Conservation (phyloP, 2,329 filamentous ascomycete species). For the Aplosporella prunicola region DNA sequence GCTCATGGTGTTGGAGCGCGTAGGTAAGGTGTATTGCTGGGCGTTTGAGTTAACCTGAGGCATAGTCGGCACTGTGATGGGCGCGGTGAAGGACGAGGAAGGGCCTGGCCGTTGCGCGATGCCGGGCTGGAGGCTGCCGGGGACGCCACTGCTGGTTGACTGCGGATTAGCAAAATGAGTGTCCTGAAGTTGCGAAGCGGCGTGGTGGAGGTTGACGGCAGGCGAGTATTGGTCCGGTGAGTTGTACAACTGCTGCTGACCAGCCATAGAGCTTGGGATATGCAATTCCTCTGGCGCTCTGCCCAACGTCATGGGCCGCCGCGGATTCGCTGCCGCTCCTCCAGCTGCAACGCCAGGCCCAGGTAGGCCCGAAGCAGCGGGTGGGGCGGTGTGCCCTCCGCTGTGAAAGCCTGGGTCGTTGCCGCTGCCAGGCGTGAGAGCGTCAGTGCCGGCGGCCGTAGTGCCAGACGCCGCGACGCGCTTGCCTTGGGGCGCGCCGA, state of each 20-base stretch:
- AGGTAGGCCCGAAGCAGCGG: conserved; percentile 16
- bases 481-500: conserved; percentile 36
- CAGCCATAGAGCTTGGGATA: conserved; percentile 34
- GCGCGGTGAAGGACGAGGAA: conserved; percentile 47
- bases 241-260: conserved; percentile 39
- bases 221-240: conserved; percentile 40
- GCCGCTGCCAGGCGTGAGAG: conserved; percentile 30
- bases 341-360: conserved; percentile 19
- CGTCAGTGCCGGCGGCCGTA: conserved; percentile 36
- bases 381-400: conserved; percentile 24
- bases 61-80: conserved; percentile 48
- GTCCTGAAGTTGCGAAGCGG: conserved; percentile 35
- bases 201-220: conserved; percentile 49
- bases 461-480: conserved; percentile 30
- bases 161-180: conserved; percentile 34
- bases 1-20: conserved; percentile 56
- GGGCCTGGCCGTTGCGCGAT: conserved; percentile 42
- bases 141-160: conserved; percentile 36
- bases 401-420: conserved; percentile 23
- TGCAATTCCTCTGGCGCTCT: conserved; percentile 49
- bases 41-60: conserved; percentile 41
- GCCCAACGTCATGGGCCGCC: conserved; percentile 38
- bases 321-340: conserved; percentile 36
- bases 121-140: conserved; percentile 36
- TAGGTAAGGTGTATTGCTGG: conserved; percentile 54